Evolutionary conservation across 306 rosid genomes (phyloP).

Genomic region (Castanospermum australe): DNA sequence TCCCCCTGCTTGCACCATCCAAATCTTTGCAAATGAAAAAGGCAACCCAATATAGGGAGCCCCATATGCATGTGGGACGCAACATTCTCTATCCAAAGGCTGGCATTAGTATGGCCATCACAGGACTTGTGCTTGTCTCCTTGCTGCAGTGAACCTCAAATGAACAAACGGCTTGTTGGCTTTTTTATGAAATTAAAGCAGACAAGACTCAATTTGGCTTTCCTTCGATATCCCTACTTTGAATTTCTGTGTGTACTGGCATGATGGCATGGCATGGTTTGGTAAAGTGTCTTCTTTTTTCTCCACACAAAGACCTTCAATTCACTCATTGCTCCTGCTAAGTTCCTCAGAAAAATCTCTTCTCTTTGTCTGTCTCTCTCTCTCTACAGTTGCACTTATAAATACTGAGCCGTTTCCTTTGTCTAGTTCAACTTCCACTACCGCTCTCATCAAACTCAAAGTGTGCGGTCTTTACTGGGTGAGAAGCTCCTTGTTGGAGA

Average conservation of each 20-base stretch:
- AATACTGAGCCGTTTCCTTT: slow-evolving; percentile 39
- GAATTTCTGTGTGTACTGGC: slow-evolving; percentile 37
- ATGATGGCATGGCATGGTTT: slow-evolving; percentile 41
- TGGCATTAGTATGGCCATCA: background rate
- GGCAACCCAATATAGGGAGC: background rate
- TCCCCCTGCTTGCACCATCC: slow-evolving; percentile 26
- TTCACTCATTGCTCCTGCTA: slow-evolving; percentile 37
- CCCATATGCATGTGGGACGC: slow-evolving; percentile 28
- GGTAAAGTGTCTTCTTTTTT: slow-evolving; percentile 19
- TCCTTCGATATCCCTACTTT: slow-evolving; percentile 42
- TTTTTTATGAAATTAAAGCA: slow-evolving; percentile 39
- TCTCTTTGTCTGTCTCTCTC: background rate
- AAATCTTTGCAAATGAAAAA: slow-evolving; percentile 19
- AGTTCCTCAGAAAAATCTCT: background rate
- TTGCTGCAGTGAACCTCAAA: slow-evolving; percentile 36
- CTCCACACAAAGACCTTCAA: slow-evolving; percentile 24
- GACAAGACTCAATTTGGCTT: slow-evolving; percentile 40
- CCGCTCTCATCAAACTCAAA: slow-evolving; percentile 16
- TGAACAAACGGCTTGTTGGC: slow-evolving; percentile 29
- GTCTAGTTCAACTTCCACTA: slow-evolving; percentile 13
- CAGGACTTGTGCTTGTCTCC: slow-evolving; percentile 33
- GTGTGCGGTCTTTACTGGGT: slow-evolving; percentile 33
- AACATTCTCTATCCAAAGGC: slow-evolving; percentile 39
- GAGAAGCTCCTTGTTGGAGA: slow-evolving; percentile 91
- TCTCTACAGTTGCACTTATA: slow-evolving; percentile 37